Evolutionary conservation across 108 stramenopile species (phyloP).

Genomic region (Epithemia pelagica): DNA sequence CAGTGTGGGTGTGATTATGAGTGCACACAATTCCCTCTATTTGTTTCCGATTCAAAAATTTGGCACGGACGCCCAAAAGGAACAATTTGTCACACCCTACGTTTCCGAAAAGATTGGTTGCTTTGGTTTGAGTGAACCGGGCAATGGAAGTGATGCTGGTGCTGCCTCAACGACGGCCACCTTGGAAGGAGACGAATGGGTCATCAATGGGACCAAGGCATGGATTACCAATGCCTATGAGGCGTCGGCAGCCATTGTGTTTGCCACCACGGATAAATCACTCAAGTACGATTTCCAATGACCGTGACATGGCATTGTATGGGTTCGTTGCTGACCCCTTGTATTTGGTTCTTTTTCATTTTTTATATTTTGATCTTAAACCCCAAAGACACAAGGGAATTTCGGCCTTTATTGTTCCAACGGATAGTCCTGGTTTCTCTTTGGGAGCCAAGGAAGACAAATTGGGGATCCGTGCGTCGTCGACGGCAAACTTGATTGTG

Average conservation of each 20-base stretch:
- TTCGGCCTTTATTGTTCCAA: constrained; percentile 85
- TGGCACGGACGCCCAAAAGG: constrained; percentile 84
- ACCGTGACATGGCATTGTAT: not conserved
- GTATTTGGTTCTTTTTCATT: too few relatives aligned
- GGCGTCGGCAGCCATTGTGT: constrained; percentile 86
- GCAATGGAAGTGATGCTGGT: constrained; percentile 90
- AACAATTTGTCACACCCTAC: constrained; percentile 65
- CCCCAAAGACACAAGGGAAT: constrained; percentile 88
- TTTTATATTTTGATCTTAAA: not conserved
- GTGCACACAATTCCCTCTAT: constrained; percentile 92
- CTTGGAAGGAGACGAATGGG: constrained; percentile 82
- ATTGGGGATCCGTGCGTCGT: constrained; percentile 92
- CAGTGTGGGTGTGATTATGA: constrained; percentile 94
- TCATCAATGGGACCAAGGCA: constrained; percentile 96
- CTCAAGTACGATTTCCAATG: constrained; percentile 54
- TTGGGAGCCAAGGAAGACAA: constrained; percentile 98
- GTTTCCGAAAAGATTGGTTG: constrained; percentile 47
- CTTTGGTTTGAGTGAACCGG: constrained; percentile 89
- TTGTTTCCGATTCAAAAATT: constrained; percentile 88
- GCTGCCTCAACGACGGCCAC: constrained; percentile 91
- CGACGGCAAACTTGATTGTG: constrained; percentile 92
- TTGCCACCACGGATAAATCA: constrained; percentile 95
- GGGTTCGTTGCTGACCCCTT: constrained; percentile 1
- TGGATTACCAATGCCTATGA: constrained; percentile 99
- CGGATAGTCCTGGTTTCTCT: constrained; percentile 79